Conservation (phyloP, 2,329 filamentous ascomycete species). For the Camillea tinctor region DNA sequence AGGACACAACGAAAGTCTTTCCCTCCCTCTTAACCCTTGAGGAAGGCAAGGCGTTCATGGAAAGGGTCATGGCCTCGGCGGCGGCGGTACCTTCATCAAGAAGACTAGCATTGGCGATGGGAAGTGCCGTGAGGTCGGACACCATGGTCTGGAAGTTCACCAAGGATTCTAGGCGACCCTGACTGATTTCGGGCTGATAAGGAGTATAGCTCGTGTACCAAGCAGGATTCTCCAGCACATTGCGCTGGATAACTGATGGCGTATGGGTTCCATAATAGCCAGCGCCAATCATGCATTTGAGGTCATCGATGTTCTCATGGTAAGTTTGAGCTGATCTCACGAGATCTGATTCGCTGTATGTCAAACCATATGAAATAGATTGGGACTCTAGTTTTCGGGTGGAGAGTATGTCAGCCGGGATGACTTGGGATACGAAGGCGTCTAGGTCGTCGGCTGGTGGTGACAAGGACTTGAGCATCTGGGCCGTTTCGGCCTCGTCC, state of each 20-base stretch:
- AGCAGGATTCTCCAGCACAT: constrained; percentile 86
- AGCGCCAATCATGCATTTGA: constrained; percentile 69
- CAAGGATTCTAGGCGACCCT: constrained; percentile 86
- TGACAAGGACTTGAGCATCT: constrained; percentile 79
- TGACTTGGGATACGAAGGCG: constrained; percentile 79
- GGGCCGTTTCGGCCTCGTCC: constrained; percentile 62
- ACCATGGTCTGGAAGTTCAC: constrained; percentile 96
- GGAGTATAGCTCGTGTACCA: constrained; percentile 99
- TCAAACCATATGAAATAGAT: constrained; percentile 43
- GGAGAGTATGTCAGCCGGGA: constrained; percentile 77
- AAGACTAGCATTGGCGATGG: constrained; percentile 87
- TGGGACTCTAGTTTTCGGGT: constrained; percentile 62
- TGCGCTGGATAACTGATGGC: constrained; percentile 87
- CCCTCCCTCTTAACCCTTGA: constrained; percentile 70
- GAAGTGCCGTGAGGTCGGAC: constrained; percentile 79
- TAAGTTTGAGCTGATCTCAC: constrained; percentile 48
- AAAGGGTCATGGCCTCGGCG: constrained; percentile 94
- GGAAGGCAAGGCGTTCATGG: constrained; percentile 70
- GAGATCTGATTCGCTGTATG: constrained; percentile 53
- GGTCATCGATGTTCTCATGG: constrained; percentile 27
- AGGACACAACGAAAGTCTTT: constrained; percentile 82
- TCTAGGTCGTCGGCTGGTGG: constrained; percentile 73
- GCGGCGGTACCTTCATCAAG: constrained; percentile 91
- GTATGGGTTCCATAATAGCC: constrained; percentile 88
- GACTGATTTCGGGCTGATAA: constrained; percentile 96